Base-by-base conservation (phyloP, 108 stramenopile genomes). In the Cyclotella sp. region DNA sequence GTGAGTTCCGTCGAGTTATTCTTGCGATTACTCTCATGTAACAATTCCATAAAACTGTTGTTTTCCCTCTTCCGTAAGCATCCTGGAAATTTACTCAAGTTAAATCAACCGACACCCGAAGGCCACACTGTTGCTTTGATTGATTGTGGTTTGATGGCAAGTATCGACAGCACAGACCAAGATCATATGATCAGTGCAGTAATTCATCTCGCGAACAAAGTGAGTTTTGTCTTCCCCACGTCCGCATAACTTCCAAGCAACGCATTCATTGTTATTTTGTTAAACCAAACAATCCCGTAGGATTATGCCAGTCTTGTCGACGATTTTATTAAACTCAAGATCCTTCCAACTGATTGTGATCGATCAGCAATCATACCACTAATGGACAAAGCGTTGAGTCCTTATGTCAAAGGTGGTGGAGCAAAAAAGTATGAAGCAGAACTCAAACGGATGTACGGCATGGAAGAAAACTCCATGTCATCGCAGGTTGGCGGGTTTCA, bases 301-400 rank as follows among this genome's bases (percentile, higher is more conserved):
- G 94, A 97, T 67, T 95, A 92, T 70, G 85, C 93, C n/a, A 78
- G 74, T 57, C 81, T 97, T 1, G 93, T 97, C 12, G 93, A 95
- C 69, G 96, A 97, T 76, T 95, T 95, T 62, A 92, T 97, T 54
- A 72, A 76, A 19, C 80, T 97, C 15, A 89, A 90, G 29, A 91
- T 97, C 73, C 76, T 97, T 1, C 96, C 96, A 6, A 65, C 77
- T 15, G 93, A 95, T 68, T 85, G 86, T 40, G 88, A 94, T 47
- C 79, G 94, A 52, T 89, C 88, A 9, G 83, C 91, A 9, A 86
- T 95, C 61, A 91, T 95, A 57, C 94, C 94, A 0, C 61, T 95
- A 9, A 97, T 97, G 96, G 95, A 96, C 84, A 96, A 96, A 73
- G 95, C 95, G 4, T 70, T 96, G 51, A 89, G 87, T 29, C 95